phyloP scores from a whole-genome alignment of 2,329 filamentous ascomycete species.

The Penicillium sclerotiorum region DNA sequence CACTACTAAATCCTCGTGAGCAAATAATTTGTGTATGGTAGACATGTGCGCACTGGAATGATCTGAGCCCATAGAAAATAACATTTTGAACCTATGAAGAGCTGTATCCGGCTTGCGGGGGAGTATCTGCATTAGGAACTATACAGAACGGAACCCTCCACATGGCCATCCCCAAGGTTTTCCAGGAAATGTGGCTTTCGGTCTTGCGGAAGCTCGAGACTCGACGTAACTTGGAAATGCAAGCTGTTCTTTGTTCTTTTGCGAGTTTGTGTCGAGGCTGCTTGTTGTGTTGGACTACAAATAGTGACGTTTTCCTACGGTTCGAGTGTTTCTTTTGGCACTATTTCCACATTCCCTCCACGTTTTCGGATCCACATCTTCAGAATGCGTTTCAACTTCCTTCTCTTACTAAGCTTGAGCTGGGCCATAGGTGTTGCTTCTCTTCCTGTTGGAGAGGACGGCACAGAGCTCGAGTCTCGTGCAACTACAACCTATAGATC shows the following conservation, averaged over 20 bases:
- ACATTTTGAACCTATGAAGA: no score
- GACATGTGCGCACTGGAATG: no score
- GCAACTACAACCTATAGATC: slow-evolving; percentile 30
- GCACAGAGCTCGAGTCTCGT: slow-evolving; percentile 15
- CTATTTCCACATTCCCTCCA: not conserved
- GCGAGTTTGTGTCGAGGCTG: no score
- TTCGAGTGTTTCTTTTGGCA: not conserved
- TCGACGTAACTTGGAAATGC: not conserved
- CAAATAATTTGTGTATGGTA: no score
- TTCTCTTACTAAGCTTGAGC: slow-evolving; percentile 13
- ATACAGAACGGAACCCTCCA: not conserved
- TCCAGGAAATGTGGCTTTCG: slow-evolving; percentile 6
- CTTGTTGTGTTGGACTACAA: slow-evolving; percentile 10
- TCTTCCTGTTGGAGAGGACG: slow-evolving; percentile 9
- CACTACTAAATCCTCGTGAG: no score
- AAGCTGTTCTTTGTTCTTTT: no score
- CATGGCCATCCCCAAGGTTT: not conserved
- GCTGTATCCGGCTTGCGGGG: no score
- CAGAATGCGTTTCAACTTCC: slow-evolving; percentile 16
- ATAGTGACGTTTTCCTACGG: slow-evolving; percentile 10
- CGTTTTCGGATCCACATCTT: not conserved
- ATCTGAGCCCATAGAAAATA: no score
- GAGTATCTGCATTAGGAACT: not conserved
- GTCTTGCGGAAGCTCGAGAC: slow-evolving; percentile 1
- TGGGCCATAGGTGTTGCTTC: slow-evolving; percentile 14